phyloP scores from a whole-genome alignment of 148 eudicot genomes.

The Camellia lanceoleosa region DNA sequence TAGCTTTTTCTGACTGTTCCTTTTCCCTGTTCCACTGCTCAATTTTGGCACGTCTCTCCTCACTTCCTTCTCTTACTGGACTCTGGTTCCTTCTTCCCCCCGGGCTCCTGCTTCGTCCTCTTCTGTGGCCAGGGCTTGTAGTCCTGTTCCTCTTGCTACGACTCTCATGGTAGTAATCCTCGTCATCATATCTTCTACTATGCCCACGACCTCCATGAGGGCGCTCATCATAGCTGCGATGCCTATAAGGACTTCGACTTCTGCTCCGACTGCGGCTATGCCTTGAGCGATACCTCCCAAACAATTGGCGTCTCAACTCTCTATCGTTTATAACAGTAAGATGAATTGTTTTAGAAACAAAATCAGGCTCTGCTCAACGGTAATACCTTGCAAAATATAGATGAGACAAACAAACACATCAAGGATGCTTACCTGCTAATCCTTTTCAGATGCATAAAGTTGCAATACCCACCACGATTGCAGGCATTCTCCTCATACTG shows the following conservation, averaged over 20 bases:
- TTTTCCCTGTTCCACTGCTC: slow-evolving; percentile 95
- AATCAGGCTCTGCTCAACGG: neutral
- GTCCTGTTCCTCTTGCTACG: slow-evolving; percentile 63
- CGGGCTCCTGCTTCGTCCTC: slow-evolving; percentile 77
- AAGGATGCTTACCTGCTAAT: slow-evolving; percentile 55
- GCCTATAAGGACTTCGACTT: slow-evolving; percentile 77
- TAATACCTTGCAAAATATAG: neutral
- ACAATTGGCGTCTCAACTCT: slow-evolving; percentile 70
- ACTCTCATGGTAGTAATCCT: slow-evolving; percentile 65
- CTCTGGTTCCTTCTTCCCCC: slow-evolving; percentile 61
- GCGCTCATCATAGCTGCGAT: slow-evolving; percentile 72
- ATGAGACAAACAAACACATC: neutral
- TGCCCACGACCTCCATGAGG: slow-evolving; percentile 56
- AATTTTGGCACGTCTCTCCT: slow-evolving; percentile 90
- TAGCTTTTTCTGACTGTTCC: slow-evolving; percentile 55
- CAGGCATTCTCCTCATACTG: slow-evolving; percentile 92
- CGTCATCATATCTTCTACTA: slow-evolving; percentile 70
- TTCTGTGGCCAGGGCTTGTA: slow-evolving; percentile 54
- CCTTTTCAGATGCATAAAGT: slow-evolving; percentile 91
- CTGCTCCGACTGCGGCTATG: slow-evolving; percentile 65
- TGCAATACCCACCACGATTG: slow-evolving; percentile 96
- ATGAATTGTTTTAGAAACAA: neutral
- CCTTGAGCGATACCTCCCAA: slow-evolving; percentile 58
- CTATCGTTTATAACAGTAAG: slow-evolving; percentile 20
- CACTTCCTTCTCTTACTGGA: slow-evolving; percentile 78